Evolutionary conservation across 176 grass and related monocot genomes (phyloP).

Genomic region (Phyllostachys edulis): DNA sequence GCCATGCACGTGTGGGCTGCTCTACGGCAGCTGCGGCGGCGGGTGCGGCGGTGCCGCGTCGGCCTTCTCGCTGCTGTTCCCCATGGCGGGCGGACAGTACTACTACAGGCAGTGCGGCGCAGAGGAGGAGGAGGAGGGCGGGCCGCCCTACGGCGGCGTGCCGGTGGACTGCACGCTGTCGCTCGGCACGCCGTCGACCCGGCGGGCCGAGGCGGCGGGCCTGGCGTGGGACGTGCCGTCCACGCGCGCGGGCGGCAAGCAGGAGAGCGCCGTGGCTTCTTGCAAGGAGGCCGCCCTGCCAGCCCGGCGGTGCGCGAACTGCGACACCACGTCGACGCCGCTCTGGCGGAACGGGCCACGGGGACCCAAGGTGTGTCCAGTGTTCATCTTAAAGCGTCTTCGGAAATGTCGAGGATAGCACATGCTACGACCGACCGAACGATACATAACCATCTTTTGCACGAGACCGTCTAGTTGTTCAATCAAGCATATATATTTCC

Average conservation of each 20-base stretch:
- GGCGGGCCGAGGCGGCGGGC: conserved; percentile 22
- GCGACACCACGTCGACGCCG: conserved; percentile 79
- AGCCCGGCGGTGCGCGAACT: conserved; percentile 71
- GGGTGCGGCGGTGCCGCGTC: conserved; percentile 20
- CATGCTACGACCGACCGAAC: background rate
- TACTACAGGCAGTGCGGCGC: conserved; percentile 2
- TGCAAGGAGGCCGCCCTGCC: background rate
- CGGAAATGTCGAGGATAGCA: background rate
- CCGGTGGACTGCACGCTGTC: conserved; percentile 80
- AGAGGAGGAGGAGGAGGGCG: background rate
- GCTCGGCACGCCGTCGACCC: conserved; percentile 77
- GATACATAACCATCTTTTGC: background rate
- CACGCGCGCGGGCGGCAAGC: background rate
- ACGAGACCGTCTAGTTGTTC: background rate
- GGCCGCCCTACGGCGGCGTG: conserved; percentile 16
- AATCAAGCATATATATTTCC: background rate
- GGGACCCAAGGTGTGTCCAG: conserved; percentile 63
- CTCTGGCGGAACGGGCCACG: conserved; percentile 83
- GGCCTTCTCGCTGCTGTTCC: conserved; percentile 47
- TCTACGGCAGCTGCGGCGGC: conserved; percentile 37
- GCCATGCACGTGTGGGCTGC: conserved; percentile 47
- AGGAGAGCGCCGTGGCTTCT: background rate
- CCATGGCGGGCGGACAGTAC: conserved; percentile 14
- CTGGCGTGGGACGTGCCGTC: conserved; percentile 39
- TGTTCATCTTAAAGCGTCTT: background rate